phyloP scores from a whole-genome alignment of 2,329 filamentous ascomycete species.

The Microsporum ferrugineum region DNA sequence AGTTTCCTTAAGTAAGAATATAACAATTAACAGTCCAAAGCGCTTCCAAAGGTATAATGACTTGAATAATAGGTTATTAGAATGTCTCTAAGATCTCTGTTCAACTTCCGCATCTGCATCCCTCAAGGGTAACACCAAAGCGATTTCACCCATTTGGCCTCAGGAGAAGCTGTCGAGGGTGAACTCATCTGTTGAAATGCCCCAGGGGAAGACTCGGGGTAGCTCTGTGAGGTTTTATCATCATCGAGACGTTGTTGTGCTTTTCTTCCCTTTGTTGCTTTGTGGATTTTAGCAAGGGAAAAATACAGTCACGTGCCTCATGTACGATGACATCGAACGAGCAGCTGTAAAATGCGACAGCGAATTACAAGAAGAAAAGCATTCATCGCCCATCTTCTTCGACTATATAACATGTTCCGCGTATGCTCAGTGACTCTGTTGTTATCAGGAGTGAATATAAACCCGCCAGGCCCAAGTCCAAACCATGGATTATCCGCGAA shows the following conservation, averaged over 20 bases:
- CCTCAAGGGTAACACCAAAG: constrained; percentile 10
- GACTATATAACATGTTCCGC: not conserved
- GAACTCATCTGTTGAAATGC: constrained; percentile 19
- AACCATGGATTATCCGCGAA: not conserved
- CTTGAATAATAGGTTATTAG: not conserved
- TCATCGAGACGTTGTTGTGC: constrained; percentile 26
- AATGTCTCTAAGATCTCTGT: constrained; percentile 39
- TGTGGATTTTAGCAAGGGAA: not conserved
- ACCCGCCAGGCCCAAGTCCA: not conserved
- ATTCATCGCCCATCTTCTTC: not conserved
- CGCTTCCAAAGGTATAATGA: too few species aligned
- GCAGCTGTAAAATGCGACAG: not conserved
- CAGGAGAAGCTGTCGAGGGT: constrained; percentile 22
- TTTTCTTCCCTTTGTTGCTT: not conserved
- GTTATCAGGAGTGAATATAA: not conserved
- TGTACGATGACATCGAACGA: constrained; percentile 3
- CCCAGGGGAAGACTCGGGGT: constrained; percentile 31
- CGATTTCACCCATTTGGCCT: constrained; percentile 30
- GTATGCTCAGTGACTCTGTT: not conserved
- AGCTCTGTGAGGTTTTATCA: constrained; percentile 23
- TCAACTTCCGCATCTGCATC: constrained; percentile 31
- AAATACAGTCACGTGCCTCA: constrained; percentile 1
- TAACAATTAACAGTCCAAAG: too few species aligned
- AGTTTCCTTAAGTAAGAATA: too few species aligned
- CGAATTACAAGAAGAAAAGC: not conserved